Conservation (phyloP, 495 filamentous ascomycete species). For the Trichoderma virens region DNA sequence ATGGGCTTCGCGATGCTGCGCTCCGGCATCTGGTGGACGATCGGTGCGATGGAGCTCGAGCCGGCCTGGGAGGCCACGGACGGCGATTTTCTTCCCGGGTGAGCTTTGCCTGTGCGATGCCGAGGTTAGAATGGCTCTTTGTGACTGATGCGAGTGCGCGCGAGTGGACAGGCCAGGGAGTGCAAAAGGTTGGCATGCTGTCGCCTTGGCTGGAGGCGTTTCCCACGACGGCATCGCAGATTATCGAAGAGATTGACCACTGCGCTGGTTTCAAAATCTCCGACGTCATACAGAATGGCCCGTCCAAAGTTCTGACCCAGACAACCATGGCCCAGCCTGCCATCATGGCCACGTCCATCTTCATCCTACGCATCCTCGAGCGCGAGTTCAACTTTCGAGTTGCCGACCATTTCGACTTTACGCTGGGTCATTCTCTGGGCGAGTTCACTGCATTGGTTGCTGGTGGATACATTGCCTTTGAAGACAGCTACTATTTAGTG, state of each 20-base stretch:
- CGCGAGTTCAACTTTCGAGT: constrained; percentile 71
- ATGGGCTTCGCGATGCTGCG: constrained; percentile 8
- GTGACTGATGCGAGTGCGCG: constrained; percentile 9
- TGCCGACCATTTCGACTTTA: constrained; percentile 62
- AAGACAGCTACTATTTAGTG: constrained; percentile 71
- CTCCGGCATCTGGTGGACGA: not conserved
- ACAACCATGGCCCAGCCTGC: constrained; percentile 91
- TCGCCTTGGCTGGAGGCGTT: constrained; percentile 77
- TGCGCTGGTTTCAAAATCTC: constrained; percentile 63
- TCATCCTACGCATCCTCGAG: constrained; percentile 86
- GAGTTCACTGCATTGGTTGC: constrained; percentile 90
- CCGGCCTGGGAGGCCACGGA: constrained; percentile 44
- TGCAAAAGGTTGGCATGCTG: constrained; percentile 90
- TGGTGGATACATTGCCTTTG: constrained; percentile 65
- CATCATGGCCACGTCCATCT: constrained; percentile 87
- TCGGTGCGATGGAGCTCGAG: constrained; percentile 11
- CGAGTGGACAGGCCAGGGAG: constrained; percentile 66
- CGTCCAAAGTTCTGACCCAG: constrained; percentile 62
- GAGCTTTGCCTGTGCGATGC: constrained; percentile 17
- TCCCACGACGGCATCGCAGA: constrained; percentile 58
- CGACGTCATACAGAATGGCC: constrained; percentile 70
- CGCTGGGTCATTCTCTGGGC: constrained; percentile 88
- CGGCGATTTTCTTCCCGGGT: constrained; percentile 84
- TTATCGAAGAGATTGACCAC: constrained; percentile 79
- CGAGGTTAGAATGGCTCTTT: constrained; percentile 4